phyloP scores from a whole-genome alignment of 2,329 filamentous ascomycete species.

The Scytalidium lignicola region DNA sequence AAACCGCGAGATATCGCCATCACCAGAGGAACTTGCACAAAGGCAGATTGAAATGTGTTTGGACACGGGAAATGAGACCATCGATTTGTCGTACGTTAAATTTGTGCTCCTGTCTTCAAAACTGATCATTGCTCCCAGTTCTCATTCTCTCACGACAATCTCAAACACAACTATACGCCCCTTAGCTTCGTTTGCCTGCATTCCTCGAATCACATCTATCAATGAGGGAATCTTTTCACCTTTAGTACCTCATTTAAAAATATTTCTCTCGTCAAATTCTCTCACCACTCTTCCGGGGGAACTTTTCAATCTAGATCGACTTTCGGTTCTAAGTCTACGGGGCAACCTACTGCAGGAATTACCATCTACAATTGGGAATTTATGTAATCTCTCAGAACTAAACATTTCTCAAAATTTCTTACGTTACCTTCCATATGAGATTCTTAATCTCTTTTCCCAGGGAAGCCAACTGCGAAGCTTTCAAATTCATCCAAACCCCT shows the following conservation, averaged over 20 bases:
- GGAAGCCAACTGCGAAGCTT: constrained; percentile 44
- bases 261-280: constrained; percentile 57
- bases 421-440: constrained; percentile 55
- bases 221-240: constrained; percentile 43
- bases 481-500: constrained; percentile 59
- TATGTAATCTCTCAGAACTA: constrained; percentile 54
- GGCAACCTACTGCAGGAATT: constrained; percentile 58
- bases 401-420: constrained; percentile 63
- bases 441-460: constrained; percentile 49
- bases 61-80: constrained; percentile 51
- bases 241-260: constrained; percentile 51
- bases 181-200: constrained; percentile 48
- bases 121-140: constrained; percentile 16
- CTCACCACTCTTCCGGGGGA: constrained; percentile 52
- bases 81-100: constrained; percentile 57
- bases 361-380: constrained; percentile 51
- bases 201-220: constrained; percentile 24
- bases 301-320: constrained; percentile 55
- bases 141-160: constrained; percentile 39
- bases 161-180: constrained; percentile 53
- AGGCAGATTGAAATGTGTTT: constrained; percentile 46
- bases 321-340: constrained; percentile 62
- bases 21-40: constrained; percentile 39
- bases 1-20: constrained; percentile 1
- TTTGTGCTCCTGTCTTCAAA: neutral